These are phyloP conservation scores for Saturnispora quitensis DNA, from an alignment of 805 yeast species.

Conservation along the genomic window DNA sequence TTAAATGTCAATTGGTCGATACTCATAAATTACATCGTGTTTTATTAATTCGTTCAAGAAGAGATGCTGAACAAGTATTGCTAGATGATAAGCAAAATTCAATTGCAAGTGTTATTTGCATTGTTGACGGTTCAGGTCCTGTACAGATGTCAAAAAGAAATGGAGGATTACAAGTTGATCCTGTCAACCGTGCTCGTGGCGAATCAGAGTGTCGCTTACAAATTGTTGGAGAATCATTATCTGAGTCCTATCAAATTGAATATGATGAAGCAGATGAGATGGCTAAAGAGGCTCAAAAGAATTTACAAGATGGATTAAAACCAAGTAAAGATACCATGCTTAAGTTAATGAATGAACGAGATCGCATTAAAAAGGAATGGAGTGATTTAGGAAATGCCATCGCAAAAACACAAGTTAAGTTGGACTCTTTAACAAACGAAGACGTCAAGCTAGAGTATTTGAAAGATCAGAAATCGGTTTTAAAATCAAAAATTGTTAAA, in stretches of 20 bases:
- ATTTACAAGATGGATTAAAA: neutral
- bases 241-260: constrained; percentile 2
- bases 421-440: constrained; percentile 2
- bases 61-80: constrained; percentile 41
- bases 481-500: constrained; percentile 2
- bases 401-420: neutral
- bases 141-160: constrained; percentile 22
- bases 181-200: constrained; percentile 15
- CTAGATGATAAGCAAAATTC: constrained; percentile 20
- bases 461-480: constrained; percentile 1
- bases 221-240: constrained; percentile 19
- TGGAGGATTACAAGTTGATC: constrained; percentile 25
- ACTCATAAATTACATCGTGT: constrained; percentile 47
- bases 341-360: neutral
- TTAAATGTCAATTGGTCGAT: constrained; percentile 59
- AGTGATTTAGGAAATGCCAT: constrained; percentile 1
- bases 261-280: constrained; percentile 9
- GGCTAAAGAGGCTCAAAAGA: constrained; percentile 14
- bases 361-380: neutral
- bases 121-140: constrained; percentile 18
- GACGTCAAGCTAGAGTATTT: constrained; percentile 4
- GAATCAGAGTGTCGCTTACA: constrained; percentile 16
- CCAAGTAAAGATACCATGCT: constrained; percentile 1
- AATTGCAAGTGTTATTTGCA: constrained; percentile 21
- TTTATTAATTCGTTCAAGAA: constrained; percentile 42